A percentile compares a stretch with the other conserved stretches of the same genome.
Conservation (phyloP, 1,139 yeast species). For the Blastobotrys aristatus region DNA sequence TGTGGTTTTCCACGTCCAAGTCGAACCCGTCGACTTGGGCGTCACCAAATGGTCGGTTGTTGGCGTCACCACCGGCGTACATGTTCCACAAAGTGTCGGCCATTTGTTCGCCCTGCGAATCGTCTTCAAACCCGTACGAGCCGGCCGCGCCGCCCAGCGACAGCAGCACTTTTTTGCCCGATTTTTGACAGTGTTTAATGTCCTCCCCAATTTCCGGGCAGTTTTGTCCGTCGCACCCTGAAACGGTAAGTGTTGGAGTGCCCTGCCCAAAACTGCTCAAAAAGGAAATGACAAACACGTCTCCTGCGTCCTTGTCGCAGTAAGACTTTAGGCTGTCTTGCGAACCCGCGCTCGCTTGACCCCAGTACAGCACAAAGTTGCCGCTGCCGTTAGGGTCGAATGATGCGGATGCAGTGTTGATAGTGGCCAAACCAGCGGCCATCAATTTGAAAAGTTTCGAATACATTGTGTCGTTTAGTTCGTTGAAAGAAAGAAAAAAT, state of each 20-base stretch:
- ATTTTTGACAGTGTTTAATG: slow-evolving; percentile 64
- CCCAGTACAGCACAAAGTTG: slow-evolving; percentile 81
- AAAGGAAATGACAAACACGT: slow-evolving; percentile 69
- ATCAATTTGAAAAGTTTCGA: slow-evolving; percentile 6
- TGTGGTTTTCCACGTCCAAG: slow-evolving; percentile 59
- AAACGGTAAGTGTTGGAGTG: slow-evolving; percentile 52
- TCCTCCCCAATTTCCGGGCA: slow-evolving; percentile 51
- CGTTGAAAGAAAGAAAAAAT: not conserved
- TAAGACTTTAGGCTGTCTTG: slow-evolving; percentile 61
- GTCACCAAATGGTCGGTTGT: slow-evolving; percentile 69
- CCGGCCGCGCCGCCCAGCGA: slow-evolving; percentile 86
- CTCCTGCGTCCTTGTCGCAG: slow-evolving; percentile 66
- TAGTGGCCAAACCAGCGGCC: slow-evolving; percentile 15
- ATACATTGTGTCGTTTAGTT: slow-evolving; percentile 4
- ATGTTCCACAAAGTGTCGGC: slow-evolving; percentile 79
- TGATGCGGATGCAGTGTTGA: slow-evolving; percentile 15
- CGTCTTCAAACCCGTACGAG: slow-evolving; percentile 51
- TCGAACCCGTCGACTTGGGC: slow-evolving; percentile 70
- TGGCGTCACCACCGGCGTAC: slow-evolving; percentile 84
- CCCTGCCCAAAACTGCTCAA: slow-evolving; percentile 47
- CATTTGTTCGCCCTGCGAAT: slow-evolving; percentile 57
- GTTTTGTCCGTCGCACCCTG: slow-evolving; percentile 45
- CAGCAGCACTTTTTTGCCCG: slow-evolving; percentile 66
- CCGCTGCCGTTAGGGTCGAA: slow-evolving; percentile 17
- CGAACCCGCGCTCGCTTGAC: slow-evolving; percentile 67